A percentile compares a stretch with the other conserved stretches of the same genome.
These are phyloP conservation scores for Pseudocercospora fuligena DNA, from an alignment of 2,329 filamentous ascomycete genomes.

Conservation along the genomic window DNA sequence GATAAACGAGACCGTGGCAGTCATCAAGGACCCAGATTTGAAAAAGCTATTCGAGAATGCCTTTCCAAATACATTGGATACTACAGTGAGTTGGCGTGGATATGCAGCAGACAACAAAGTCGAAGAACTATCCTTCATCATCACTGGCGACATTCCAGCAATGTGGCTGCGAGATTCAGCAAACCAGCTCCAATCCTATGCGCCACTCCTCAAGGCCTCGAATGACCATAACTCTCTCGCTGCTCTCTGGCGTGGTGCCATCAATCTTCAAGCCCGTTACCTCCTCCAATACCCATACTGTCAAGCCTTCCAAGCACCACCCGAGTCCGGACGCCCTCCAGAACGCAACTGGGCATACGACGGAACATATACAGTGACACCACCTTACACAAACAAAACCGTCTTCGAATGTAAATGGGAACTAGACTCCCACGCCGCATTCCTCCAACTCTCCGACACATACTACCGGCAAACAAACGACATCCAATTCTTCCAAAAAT, in stretches of 20 bases:
- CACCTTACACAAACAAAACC: slow-evolving; percentile 45
- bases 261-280: slow-evolving; percentile 72
- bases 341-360: slow-evolving; percentile 44
- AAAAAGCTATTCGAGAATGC: slow-evolving; percentile 70
- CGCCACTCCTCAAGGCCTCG: slow-evolving; percentile 56
- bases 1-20: slow-evolving; percentile 34
- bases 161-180: slow-evolving; percentile 62
- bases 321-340: slow-evolving; percentile 26
- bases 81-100: slow-evolving; percentile 85
- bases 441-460: slow-evolving; percentile 51
- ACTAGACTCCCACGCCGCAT: slow-evolving; percentile 54
- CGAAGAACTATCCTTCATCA: slow-evolving; percentile 88
- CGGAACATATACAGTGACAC: slow-evolving; percentile 60
- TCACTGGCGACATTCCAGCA: slow-evolving; percentile 68
- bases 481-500: slow-evolving; percentile 16
- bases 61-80: slow-evolving; percentile 80
- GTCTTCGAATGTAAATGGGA: slow-evolving; percentile 60
- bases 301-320: slow-evolving; percentile 56
- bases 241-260: slow-evolving; percentile 68
- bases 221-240: slow-evolving; percentile 60
- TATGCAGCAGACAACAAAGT: slow-evolving; percentile 67
- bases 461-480: slow-evolving; percentile 51
- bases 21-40: slow-evolving; percentile 61
- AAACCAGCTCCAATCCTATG: slow-evolving; percentile 72
- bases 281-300: slow-evolving; percentile 61